Evolutionary conservation across 2,329 filamentous ascomycete species (phyloP).

Genomic region (Trichoderma breve): DNA sequence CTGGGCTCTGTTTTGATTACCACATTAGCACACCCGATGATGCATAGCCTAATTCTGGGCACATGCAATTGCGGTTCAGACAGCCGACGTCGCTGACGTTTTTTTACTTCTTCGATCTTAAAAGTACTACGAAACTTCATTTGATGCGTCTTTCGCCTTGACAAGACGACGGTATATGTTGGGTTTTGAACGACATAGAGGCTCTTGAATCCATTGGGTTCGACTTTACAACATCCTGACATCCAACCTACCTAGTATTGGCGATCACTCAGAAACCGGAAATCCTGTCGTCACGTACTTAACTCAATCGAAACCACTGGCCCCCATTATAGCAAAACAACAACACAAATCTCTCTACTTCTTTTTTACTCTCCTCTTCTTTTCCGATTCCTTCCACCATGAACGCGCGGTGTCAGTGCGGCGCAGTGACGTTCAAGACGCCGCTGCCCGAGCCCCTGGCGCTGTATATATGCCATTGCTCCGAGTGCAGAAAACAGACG

Average conservation of each 20-base stretch:
- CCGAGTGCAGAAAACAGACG: conserved; percentile 63
- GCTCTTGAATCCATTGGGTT: not conserved
- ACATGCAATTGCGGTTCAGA: not conserved
- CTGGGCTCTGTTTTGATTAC: not conserved
- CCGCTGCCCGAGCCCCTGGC: conserved; percentile 58
- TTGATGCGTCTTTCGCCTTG: not conserved
- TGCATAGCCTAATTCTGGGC: conserved; percentile 2
- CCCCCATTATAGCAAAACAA: not conserved
- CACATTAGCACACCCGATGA: not conserved
- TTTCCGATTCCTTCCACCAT: conserved; percentile 36
- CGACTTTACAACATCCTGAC: not conserved
- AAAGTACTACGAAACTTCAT: not conserved
- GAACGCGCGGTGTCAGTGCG: conserved; percentile 65
- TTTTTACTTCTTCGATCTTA: not conserved
- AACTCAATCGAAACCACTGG: not conserved
- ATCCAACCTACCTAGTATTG: not conserved
- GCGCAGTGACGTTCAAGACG: conserved; percentile 60
- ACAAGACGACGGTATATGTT: not conserved
- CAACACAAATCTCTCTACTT: not conserved
- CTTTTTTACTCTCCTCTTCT: no score
- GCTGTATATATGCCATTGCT: conserved; percentile 71
- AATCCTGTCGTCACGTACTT: not conserved
- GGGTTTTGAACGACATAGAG: not conserved
- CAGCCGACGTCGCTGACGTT: conserved; percentile 4
- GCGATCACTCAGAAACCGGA: not conserved